A percentile compares a stretch with the other conserved stretches of the same genome.
Evolutionary conservation across 2,329 filamentous ascomycete genomes (phyloP).

Genomic region (Fusarium palustre): DNA sequence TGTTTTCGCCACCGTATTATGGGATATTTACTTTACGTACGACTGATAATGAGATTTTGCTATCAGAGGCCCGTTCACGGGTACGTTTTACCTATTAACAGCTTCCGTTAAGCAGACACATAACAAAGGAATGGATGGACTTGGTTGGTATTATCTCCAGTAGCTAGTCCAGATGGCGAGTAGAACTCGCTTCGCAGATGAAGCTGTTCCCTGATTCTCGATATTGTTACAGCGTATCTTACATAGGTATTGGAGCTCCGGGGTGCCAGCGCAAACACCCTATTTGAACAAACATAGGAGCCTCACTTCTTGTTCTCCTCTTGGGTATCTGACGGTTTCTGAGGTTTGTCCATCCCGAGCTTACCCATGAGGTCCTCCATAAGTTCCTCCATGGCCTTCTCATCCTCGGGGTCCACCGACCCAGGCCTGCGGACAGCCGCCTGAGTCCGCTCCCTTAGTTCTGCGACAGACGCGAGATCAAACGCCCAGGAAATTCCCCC

Average conservation of each 20-base stretch:
- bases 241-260: slow-evolving; percentile 23
- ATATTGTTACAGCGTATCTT: slow-evolving; percentile 29
- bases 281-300: neutral
- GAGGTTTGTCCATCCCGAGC: slow-evolving; percentile 53
- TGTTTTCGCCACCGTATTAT: slow-evolving; percentile 27
- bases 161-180: too few species aligned
- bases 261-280: neutral
- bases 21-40: slow-evolving; percentile 40
- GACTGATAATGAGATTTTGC: slow-evolving; percentile 37
- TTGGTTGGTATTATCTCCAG: neutral
- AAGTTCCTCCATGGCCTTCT: slow-evolving; percentile 72
- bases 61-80: neutral
- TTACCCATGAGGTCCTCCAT: slow-evolving; percentile 69
- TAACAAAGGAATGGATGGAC: neutral
- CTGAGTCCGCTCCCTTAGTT: slow-evolving; percentile 68
- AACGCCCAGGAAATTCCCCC: slow-evolving; percentile 82
- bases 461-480: slow-evolving; percentile 77
- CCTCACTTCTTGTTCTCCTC: slow-evolving; percentile 26
- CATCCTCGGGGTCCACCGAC: slow-evolving; percentile 58
- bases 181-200: neutral
- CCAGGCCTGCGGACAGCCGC: slow-evolving; percentile 54
- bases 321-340: slow-evolving; percentile 17
- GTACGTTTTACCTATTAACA: neutral
- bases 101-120: neutral
- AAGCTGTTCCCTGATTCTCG: neutral